Conservation (phyloP, 306 rosid species). For the Castanea crenata region DNA sequence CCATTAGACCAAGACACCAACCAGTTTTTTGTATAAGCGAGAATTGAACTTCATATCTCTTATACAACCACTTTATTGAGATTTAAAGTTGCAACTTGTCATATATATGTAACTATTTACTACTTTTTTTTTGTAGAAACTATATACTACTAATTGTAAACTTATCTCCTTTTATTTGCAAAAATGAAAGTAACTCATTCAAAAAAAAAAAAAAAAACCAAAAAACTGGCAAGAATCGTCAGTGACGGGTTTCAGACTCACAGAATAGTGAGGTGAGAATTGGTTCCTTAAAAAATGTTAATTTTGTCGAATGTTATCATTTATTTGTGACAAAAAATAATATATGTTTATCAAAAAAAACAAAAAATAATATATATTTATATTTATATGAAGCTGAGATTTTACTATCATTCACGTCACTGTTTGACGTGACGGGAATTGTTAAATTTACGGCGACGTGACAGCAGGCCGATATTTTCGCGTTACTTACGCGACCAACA, state of each 20-base stretch:
- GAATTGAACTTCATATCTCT: no score
- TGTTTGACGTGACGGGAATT: slow-evolving; percentile 15
- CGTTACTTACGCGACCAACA: slow-evolving; percentile 28
- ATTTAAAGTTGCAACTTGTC: no score
- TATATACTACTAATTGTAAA: no score
- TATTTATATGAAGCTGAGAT: neutral
- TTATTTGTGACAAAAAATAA: neutral
- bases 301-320: neutral
- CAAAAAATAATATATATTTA: no score
- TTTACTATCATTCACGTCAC: neutral
- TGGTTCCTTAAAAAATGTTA: neutral
- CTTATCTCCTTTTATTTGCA: no score
- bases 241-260: neutral
- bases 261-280: neutral
- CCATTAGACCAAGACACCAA: no score
- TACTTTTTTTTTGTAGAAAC: no score
- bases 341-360: neutral
- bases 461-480: slow-evolving; percentile 21
- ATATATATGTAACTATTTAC: no score
- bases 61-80: no score
- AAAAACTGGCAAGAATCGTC: neutral
- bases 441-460: slow-evolving; percentile 15
- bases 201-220: neutral
- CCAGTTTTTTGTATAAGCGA: no score
- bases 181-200: neutral